Percentiles rank a stretch among this genome's conserved stretches.
phyloP scores from a whole-genome alignment of 306 rosid genomes.

The Corylus avellana region DNA sequence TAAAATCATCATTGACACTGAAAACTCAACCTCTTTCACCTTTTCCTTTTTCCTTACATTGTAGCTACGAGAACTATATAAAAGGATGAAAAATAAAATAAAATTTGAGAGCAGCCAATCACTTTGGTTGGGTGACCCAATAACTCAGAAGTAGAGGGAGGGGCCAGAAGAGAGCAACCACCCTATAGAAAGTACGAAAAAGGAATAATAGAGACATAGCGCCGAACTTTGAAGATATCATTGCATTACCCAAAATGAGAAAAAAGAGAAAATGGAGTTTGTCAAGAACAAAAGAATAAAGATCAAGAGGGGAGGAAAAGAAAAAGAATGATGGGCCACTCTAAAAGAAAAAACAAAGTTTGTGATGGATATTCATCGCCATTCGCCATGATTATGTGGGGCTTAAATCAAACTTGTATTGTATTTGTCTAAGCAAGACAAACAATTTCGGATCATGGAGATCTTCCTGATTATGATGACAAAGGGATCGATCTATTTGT shows the following conservation, averaged over 20 bases:
- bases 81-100: too few species aligned
- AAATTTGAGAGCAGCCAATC: background rate
- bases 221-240: background rate
- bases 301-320: background rate
- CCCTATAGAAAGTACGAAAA: background rate
- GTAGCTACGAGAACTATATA: background rate
- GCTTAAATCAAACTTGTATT: background rate
- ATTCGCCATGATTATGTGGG: conserved; percentile 8
- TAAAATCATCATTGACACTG: too few species aligned
- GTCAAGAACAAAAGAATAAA: conserved; percentile 6
- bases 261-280: background rate
- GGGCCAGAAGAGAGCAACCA: conserved; percentile 1
- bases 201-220: background rate
- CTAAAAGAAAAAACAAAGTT: conserved; percentile 12
- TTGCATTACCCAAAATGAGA: background rate
- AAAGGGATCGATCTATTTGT: background rate
- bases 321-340: conserved; percentile 20
- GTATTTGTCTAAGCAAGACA: conserved; percentile 1
- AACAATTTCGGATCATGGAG: background rate
- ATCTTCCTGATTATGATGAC: background rate
- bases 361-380: conserved; percentile 1
- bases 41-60: background rate
- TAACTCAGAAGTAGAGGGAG: background rate
- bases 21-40: background rate
- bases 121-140: background rate